These are phyloP conservation scores for Wickerhamomyces kurtzmanii DNA, from an alignment of 805 yeast genomes.

Conservation along the genomic window DNA sequence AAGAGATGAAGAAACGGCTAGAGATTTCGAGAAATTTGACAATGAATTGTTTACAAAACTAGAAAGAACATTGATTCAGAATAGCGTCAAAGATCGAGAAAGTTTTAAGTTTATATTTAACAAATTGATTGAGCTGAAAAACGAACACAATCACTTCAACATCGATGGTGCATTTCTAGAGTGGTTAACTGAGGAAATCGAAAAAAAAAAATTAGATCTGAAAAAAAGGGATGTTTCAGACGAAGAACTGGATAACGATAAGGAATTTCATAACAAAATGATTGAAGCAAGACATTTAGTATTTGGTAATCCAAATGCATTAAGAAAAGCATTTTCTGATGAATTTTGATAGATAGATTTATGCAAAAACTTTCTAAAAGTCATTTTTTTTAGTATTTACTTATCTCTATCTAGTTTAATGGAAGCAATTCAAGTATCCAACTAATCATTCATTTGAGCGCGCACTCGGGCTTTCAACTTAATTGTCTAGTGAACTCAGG, in stretches of 20 bases:
- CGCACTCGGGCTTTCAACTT: too few species aligned
- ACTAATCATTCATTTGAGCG: too few species aligned
- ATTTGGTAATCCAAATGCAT: constrained; percentile 72
- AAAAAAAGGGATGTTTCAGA: constrained; percentile 14
- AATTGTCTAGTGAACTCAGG: too few species aligned
- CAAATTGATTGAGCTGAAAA: constrained; percentile 24
- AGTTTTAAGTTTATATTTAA: constrained; percentile 34
- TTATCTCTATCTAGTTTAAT: too few species aligned
- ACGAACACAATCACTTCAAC: constrained; percentile 19
- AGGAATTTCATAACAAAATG: constrained; percentile 27
- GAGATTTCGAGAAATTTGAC: constrained; percentile 5
- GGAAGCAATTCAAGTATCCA: too few species aligned
- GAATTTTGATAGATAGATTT: constrained; percentile 35
- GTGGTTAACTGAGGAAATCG: constrained; percentile 51
- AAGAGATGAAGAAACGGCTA: constrained; percentile 6
- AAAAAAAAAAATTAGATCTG: constrained; percentile 16
- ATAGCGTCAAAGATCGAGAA: constrained; percentile 21
- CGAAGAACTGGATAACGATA: constrained; percentile 21
- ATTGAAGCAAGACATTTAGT: constrained; percentile 46
- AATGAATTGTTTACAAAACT: constrained; percentile 6
- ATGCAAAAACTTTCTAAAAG: too few species aligned
- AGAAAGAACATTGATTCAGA: constrained; percentile 15
- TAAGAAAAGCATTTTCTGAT: constrained; percentile 49
- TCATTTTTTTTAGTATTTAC: too few species aligned
- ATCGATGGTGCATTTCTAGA: constrained; percentile 36